These are phyloP conservation scores for Canavalia gladiata DNA, from an alignment of 306 rosid genomes.

Conservation along the genomic window DNA sequence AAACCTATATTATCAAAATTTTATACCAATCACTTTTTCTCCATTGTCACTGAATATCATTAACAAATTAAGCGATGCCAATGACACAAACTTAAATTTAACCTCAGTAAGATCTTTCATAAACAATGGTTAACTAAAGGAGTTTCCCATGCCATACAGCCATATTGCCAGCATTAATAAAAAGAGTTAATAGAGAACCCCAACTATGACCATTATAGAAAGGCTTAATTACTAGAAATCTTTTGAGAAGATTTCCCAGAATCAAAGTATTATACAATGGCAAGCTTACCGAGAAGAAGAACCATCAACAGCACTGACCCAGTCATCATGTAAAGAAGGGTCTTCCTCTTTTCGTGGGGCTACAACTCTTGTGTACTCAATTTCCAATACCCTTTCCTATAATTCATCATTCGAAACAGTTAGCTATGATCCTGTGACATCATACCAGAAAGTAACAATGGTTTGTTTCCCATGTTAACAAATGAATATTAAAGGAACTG, in stretches of 20 bases:
- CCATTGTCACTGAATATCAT: constrained; percentile 30
- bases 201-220: neutral
- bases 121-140: constrained; percentile 7
- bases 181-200: constrained; percentile 25
- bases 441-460: neutral
- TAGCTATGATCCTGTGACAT: constrained; percentile 32
- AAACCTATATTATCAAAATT: constrained; percentile 9
- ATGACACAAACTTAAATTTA: constrained; percentile 16
- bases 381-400: constrained; percentile 86
- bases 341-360: constrained; percentile 89
- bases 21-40: constrained; percentile 26
- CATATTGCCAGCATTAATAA: neutral
- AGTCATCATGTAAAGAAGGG: constrained; percentile 88
- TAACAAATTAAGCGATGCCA: constrained; percentile 6
- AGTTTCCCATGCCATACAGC: neutral
- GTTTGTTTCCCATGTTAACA: constrained; percentile 20
- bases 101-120: constrained; percentile 18
- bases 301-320: constrained; percentile 98
- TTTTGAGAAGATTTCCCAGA: neutral
- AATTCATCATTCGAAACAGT: constrained; percentile 36
- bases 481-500: neutral
- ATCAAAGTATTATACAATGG: constrained; percentile 22
- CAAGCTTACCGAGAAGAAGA: constrained; percentile 79
- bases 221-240: neutral
- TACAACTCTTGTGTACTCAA: constrained; percentile 76